phyloP scores from a whole-genome alignment of 129 eudicot species.

The Helianthus tuberosus region DNA sequence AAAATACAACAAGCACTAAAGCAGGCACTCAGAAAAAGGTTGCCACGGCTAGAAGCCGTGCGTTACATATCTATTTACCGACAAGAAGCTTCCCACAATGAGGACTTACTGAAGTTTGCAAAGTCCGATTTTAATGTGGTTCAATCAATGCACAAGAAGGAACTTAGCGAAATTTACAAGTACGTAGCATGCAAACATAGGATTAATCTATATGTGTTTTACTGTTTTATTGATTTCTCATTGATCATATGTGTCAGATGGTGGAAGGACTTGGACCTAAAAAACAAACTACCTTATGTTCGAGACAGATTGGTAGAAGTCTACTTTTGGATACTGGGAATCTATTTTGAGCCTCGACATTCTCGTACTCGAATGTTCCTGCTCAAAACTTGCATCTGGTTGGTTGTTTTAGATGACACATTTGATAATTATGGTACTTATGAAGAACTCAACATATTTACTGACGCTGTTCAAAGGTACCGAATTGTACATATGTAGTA shows the following conservation, averaged over 20 bases:
- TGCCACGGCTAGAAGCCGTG: slow-evolving; percentile 39
- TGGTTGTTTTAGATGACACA: slow-evolving; percentile 46
- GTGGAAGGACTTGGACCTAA: slow-evolving; percentile 45
- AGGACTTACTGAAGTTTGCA: slow-evolving; percentile 37
- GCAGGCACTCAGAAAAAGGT: slow-evolving; percentile 7
- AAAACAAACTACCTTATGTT: slow-evolving; percentile 41
- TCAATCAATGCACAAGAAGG: slow-evolving; percentile 32
- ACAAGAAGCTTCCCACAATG: slow-evolving; percentile 22
- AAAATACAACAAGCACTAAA: slow-evolving; percentile 2
- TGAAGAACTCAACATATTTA: slow-evolving; percentile 48
- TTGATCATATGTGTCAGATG: slow-evolving; percentile 27
- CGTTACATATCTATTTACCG: slow-evolving; percentile 21
- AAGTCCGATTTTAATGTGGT: slow-evolving; percentile 37
- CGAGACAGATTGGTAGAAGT: slow-evolving; percentile 56
- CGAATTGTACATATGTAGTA: no score
- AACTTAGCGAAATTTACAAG: slow-evolving; percentile 22
- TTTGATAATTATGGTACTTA: slow-evolving; percentile 55
- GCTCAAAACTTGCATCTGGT: slow-evolving; percentile 32
- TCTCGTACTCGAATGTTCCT: slow-evolving; percentile 17
- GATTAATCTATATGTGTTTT: neutral
- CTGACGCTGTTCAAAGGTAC: slow-evolving; percentile 46
- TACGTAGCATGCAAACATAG: neutral
- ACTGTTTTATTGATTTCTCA: neutral
- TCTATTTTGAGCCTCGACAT: slow-evolving; percentile 47
- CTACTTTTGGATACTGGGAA: slow-evolving; percentile 45